Evolutionary conservation across 2,329 filamentous ascomycete species (phyloP), one percentile per base, ranked within the genome.

Genomic region (Penicillium sp.): DNA sequence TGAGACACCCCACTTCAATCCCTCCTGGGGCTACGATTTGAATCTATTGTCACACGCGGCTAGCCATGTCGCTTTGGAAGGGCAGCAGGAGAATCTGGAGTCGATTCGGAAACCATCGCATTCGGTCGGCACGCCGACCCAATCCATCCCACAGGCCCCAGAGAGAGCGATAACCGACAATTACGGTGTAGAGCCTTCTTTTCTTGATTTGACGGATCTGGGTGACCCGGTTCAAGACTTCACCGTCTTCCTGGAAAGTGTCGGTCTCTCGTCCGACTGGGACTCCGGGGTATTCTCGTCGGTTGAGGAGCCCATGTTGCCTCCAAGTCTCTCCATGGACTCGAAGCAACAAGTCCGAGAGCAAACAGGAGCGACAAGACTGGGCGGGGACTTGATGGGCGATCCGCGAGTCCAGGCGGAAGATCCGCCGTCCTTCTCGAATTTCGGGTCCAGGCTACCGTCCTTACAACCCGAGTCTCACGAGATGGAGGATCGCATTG

Each of bases 161-260:
- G 69, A 71, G 46, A 64, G 66, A 51, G 61, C 63, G 8, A 69
- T 72, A 47, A 65, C 66, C 27, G 69, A 71, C 40, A 69, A 63
- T 44, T 72, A 72, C 61, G 67, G 68, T 31, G 63, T 72, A 42
- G 69, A 72, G 44, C 69, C 69, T 6, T 72, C 70, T 3, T 67
- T 75, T 39, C 62, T 74, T 29, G 72, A 75, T 47, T 62, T 73
- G 11, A 68, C 70, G 11, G 71, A 74, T 51, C 56, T 75, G 22
- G 71, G 71, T 2, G 72, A 75, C 47, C 72, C 72, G 1, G 73
- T 75, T 37, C 72, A 75, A 51, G 72, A 75, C 52, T 75, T 75
- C 45, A 73, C 70, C 0, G 68, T 72, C 35, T 75, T 75, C 44
- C 55, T 75, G 28, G 72, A 75, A 50, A 74, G 71, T 47, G 72